Conservation (phyloP, 2,329 filamentous ascomycete genomes). For the Chaetomium olivaceum region DNA sequence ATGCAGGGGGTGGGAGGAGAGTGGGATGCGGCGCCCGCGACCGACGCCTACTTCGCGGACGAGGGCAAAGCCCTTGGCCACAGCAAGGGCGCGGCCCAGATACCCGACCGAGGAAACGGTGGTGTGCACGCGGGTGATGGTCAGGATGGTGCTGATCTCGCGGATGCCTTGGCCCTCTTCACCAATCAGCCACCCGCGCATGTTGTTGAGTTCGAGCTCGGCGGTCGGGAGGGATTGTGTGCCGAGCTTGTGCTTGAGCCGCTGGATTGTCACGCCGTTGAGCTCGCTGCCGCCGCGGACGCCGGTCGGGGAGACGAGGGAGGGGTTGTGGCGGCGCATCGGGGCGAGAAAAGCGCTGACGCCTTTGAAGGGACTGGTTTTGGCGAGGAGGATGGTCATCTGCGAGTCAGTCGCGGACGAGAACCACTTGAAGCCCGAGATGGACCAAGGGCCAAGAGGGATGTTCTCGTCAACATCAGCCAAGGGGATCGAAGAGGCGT, state of each 20-base stretch:
- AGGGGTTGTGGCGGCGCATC: constrained; percentile 49
- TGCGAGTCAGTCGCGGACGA: constrained; percentile 65
- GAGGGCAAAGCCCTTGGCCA: constrained; percentile 58
- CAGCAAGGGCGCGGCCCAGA: constrained; percentile 56
- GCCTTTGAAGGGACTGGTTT: constrained; percentile 50
- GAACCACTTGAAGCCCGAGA: constrained; percentile 73
- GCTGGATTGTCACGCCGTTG: constrained; percentile 68
- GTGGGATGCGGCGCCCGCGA: constrained; percentile 45
- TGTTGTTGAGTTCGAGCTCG: constrained; percentile 65
- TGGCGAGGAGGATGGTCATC: constrained; percentile 65
- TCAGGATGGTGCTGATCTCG: constrained; percentile 68
- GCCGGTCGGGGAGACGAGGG: constrained; percentile 31
- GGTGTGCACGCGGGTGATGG: constrained; percentile 63
- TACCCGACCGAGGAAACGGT: constrained; percentile 54
- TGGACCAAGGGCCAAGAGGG: constrained; percentile 57
- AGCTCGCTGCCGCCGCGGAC: constrained; percentile 46
- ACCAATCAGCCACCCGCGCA: constrained; percentile 67
- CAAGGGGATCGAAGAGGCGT: constrained; percentile 32
- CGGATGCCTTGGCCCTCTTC: constrained; percentile 65
- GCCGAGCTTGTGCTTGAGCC: constrained; percentile 72
- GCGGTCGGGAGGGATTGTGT: constrained; percentile 71
- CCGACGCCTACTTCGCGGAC: constrained; percentile 55
- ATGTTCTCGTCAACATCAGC: constrained; percentile 34
- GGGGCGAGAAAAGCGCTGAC: constrained; percentile 67
- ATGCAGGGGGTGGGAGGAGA: constrained; percentile 57